phyloP scores from a whole-genome alignment of 306 rosid species.

The Aeschynomene evenia region DNA sequence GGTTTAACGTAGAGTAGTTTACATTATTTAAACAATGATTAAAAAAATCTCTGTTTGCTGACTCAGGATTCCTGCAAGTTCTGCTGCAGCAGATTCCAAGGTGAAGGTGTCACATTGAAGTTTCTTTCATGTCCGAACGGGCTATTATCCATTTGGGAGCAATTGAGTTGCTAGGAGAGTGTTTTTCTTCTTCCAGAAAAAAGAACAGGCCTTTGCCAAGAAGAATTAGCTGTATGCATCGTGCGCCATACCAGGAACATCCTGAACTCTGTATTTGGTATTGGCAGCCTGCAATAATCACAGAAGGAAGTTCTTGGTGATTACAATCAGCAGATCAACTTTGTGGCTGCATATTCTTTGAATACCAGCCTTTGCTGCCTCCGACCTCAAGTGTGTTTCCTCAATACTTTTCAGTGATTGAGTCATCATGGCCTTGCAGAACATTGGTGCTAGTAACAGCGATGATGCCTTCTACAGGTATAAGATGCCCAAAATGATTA shows the following conservation, averaged over 20 bases:
- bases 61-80: conserved; percentile 26
- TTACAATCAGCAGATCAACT: conserved; percentile 9
- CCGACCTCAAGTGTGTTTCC: not conserved
- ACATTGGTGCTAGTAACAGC: conserved; percentile 77
- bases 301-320: conserved; percentile 24
- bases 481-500: conserved; percentile 89
- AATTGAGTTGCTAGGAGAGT: conserved; percentile 53
- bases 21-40: not conserved
- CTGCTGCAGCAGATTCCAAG: conserved; percentile 35
- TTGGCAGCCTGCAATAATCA: conserved; percentile 39
- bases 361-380: conserved; percentile 7
- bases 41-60: not conserved
- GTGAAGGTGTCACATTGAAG: conserved; percentile 43
- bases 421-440: conserved; percentile 66
- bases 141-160: conserved; percentile 49
- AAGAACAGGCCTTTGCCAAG: conserved; percentile 32
- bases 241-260: conserved; percentile 33
- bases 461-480: conserved; percentile 92
- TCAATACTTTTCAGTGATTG: not conserved
- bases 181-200: conserved; percentile 44
- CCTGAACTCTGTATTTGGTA: conserved; percentile 35
- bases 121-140: conserved; percentile 60
- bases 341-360: not conserved
- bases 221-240: conserved; percentile 47
- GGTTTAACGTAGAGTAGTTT: not conserved